Evolutionary conservation across 169 alveolate species (phyloP).

Genomic region (Eimeria necatrix): DNA sequence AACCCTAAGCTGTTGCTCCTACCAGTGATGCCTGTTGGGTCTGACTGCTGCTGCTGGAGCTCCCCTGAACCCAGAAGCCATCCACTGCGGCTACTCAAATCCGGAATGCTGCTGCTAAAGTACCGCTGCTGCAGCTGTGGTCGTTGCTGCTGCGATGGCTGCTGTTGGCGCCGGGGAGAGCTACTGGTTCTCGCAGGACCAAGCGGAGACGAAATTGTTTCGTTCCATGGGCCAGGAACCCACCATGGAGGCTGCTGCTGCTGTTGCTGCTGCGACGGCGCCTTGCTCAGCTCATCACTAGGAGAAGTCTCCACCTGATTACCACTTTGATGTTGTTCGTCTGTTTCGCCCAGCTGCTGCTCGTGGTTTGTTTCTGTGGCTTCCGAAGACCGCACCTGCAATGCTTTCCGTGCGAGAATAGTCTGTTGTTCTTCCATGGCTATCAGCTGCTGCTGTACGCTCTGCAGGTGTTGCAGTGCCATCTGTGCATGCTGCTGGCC

Average conservation of each 20-base stretch:
- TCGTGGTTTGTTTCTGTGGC: background rate
- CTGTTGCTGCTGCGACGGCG: slow-evolving; percentile 18
- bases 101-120: slow-evolving; percentile 42
- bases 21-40: background rate
- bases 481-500: slow-evolving; percentile 61
- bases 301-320: background rate
- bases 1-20: slow-evolving; percentile 31
- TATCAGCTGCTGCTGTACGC: slow-evolving; percentile 42
- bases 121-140: slow-evolving; percentile 55
- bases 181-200: background rate
- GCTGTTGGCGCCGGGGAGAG: background rate
- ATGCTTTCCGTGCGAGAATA: slow-evolving; percentile 36
- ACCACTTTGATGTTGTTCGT: background rate
- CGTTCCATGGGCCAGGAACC: slow-evolving; percentile 20
- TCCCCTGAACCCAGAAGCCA: slow-evolving; percentile 56
- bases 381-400: background rate
- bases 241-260: slow-evolving; percentile 25
- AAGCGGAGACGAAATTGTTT: slow-evolving; percentile 23
- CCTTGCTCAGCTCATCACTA: background rate
- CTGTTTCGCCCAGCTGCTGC: slow-evolving; percentile 11
- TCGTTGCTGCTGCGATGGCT: background rate
- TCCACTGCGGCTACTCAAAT: background rate
- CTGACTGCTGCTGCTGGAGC: slow-evolving; percentile 6
- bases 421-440: slow-evolving; percentile 55
- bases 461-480: slow-evolving; percentile 55